A percentile compares a stretch with the other conserved stretches of the same genome.
Evolutionary conservation across 176 grass and related monocot species (phyloP).

Genomic region (Bonia amplexicaulis): DNA sequence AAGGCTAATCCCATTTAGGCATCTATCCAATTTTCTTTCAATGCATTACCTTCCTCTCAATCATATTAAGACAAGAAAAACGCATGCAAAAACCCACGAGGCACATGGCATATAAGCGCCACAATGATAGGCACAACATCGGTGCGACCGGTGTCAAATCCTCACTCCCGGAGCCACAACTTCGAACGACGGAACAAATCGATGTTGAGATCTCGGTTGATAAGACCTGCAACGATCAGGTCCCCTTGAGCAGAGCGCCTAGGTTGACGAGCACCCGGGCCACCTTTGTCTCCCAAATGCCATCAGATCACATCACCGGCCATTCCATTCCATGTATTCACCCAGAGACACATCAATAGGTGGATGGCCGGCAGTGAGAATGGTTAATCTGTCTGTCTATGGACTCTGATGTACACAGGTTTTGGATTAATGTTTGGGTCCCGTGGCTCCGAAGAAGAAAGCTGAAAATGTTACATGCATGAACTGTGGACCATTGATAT

Average conservation of each 20-base stretch:
- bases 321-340: background rate
- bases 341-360: background rate
- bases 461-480: background rate
- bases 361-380: background rate
- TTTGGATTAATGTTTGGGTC: background rate
- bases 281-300: constrained; percentile 4
- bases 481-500: background rate
- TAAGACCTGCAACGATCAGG: constrained; percentile 25
- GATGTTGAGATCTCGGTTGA: background rate
- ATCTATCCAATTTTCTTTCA: no score
- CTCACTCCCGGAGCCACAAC: no score
- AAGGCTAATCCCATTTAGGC: no score
- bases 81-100: no score
- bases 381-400: background rate
- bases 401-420: background rate
- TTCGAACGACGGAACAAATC: background rate
- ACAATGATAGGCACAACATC: no score
- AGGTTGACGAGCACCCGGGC: background rate
- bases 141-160: no score
- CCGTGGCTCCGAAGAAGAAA: background rate
- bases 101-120: no score
- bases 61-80: no score
- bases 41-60: no score
- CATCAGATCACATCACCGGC: background rate
- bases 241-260: background rate